These are phyloP conservation scores for Lablab purpureus DNA, from an alignment of 306 rosid genomes.

Conservation along the genomic window DNA sequence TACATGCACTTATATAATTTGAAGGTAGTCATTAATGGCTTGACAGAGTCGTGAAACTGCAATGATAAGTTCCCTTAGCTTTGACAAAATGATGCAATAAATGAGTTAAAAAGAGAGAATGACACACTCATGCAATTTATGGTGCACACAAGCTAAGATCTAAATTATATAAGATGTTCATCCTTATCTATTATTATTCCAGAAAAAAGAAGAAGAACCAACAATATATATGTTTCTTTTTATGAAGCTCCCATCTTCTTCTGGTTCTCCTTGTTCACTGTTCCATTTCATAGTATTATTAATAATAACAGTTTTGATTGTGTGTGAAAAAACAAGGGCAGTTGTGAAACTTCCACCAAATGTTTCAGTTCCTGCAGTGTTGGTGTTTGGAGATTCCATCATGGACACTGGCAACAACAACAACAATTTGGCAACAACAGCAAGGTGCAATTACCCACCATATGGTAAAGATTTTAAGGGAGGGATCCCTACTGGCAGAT, in stretches of 20 bases:
- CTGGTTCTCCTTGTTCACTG: neutral
- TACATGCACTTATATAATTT: neutral
- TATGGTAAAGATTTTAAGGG: conserved; percentile 52
- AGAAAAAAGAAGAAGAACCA: neutral
- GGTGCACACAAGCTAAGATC: neutral
- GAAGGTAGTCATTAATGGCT: neutral
- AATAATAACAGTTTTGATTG: neutral
- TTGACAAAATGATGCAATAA: neutral
- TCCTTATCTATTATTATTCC: neutral
- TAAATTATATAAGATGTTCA: neutral
- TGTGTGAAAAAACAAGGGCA: conserved; percentile 24
- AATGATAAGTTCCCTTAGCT: neutral
- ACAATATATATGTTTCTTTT: neutral
- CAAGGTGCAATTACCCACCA: conserved; percentile 47
- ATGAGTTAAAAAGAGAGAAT: neutral
- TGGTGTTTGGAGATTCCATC: conserved; percentile 76
- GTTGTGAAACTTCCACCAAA: conserved; percentile 54
- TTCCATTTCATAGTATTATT: neutral
- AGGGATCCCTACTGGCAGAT: conserved; percentile 48
- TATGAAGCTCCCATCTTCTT: neutral
- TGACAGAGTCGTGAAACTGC: neutral
- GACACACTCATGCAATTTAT: neutral
- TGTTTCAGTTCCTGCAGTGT: conserved; percentile 58
- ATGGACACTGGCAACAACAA: conserved; percentile 87
- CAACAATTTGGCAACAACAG: conserved; percentile 32